Percentiles rank a stretch among this genome's conserved stretches.
Evolutionary conservation across 2,329 filamentous ascomycete genomes (phyloP).

Genomic region (Gaeumannomyces tritici): DNA sequence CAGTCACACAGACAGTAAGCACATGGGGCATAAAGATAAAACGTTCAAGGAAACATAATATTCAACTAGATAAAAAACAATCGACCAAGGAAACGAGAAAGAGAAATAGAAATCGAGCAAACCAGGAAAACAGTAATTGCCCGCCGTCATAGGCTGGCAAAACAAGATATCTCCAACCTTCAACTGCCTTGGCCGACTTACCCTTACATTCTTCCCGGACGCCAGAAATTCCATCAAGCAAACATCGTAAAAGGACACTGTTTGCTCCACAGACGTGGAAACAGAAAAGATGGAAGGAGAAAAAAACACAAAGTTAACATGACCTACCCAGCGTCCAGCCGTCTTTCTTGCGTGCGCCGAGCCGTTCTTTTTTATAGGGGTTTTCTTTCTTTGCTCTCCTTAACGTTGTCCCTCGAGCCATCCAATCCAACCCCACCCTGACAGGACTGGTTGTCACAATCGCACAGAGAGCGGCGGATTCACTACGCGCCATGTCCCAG

Average conservation of each 20-base stretch:
- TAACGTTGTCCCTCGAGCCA: not conserved
- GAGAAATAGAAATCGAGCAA: not conserved
- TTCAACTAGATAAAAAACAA: not conserved
- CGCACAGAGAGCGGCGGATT: not conserved
- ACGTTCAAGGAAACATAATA: not conserved
- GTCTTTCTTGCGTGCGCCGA: not conserved
- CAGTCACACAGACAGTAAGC: not conserved
- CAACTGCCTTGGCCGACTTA: not conserved
- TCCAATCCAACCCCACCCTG: not conserved
- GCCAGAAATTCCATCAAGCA: not conserved
- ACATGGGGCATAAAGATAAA: not conserved
- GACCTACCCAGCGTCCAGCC: not conserved
- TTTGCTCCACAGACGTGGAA: not conserved
- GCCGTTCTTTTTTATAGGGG: not conserved
- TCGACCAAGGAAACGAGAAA: not conserved
- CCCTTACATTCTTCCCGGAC: not conserved
- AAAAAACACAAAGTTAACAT: not conserved
- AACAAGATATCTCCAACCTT: not conserved
- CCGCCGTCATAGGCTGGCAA: not conserved
- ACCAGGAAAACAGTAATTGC: not conserved
- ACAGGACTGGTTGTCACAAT: not conserved
- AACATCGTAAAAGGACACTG: not conserved
- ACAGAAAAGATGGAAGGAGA: not conserved
- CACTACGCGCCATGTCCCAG: slow-evolving; percentile 18
- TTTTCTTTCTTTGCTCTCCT: not conserved